Evolutionary conservation across 2,329 filamentous ascomycete genomes (phyloP), one percentile per base, ranked within the genome.

Genomic region (Samsoniella hepiali): DNA sequence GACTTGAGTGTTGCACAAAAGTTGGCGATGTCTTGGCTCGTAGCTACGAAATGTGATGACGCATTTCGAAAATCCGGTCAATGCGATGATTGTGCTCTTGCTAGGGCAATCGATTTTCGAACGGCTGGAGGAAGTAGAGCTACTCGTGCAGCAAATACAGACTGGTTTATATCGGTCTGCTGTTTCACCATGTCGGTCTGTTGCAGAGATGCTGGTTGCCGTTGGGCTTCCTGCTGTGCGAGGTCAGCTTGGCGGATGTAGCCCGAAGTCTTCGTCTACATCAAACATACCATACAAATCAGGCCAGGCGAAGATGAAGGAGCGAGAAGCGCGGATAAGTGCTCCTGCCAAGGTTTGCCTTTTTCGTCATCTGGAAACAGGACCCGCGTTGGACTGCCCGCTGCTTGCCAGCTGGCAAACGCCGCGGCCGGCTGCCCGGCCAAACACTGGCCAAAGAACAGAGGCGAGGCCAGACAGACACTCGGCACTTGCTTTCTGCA

Each of bases 361-460:
- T 31, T 55, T 31, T 40, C 56, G 59, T 62, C 40, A 62, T 47
- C 51, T 55, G 59, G 59, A 62, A 62, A 62, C 59, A 62, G 22
- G n/a, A 44, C 4, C 40, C 40, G 59, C 15, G 59, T 62, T 38
- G 50, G 59, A 49, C 59, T 49, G 50, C 22, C 42, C 32, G 29
- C 32, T 27, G 50, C 47, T 55, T 53, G 59, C 58, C 59, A 62
- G 59, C 51, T 61, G 50, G 59, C 59, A 62, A 62, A 62, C 59
- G 59, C 1, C 32, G 59, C 49, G 22, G 51, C 50, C 38, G 49
- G 58, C 59, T 56, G 59, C 51, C 59, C n/a, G 22, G 42, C 49
- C 59, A 56, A 56, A 55, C 32, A 32, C 49, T 36, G 40, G 11
- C 58, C 55, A 47, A 27, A 32, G 17, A 42, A 15, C 22, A 58